Evolutionary conservation across 208 protist genomes (phyloP).

Genomic region (Leishmania mexicana): DNA sequence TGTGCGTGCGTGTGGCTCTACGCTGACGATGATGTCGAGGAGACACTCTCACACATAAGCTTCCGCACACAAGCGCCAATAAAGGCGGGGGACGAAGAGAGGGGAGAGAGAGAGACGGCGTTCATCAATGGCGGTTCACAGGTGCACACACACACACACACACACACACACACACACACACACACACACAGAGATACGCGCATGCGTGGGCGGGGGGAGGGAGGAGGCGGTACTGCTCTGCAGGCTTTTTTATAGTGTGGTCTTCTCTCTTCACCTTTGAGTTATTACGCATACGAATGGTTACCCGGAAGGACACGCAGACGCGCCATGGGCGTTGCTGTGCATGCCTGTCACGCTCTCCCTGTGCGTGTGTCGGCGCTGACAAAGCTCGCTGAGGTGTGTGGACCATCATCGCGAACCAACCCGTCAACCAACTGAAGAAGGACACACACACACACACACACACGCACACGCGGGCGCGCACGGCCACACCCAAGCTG

Average conservation of each 20-base stretch:
- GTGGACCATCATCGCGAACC: background rate
- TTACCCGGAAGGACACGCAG: background rate
- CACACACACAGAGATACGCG: background rate
- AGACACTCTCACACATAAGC: background rate
- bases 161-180: background rate
- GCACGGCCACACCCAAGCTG: too few species aligned
- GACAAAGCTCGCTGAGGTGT: background rate
- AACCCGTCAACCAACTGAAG: background rate
- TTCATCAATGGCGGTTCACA: background rate
- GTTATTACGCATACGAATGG: background rate
- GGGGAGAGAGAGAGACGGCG: background rate
- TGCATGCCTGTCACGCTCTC: background rate
- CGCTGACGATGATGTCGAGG: background rate
- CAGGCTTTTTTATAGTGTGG: background rate
- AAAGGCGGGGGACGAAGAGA: background rate
- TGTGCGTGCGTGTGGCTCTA: background rate
- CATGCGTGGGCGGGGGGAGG: background rate
- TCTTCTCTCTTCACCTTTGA: background rate
- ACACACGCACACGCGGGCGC: too few species aligned
- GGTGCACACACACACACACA: background rate
- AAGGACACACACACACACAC: background rate
- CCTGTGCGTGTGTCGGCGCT: background rate
- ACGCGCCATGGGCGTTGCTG: background rate
- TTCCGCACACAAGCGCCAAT: background rate
- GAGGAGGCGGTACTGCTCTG: background rate